Percentiles rank a stretch among this genome's conserved stretches.
phyloP scores from a whole-genome alignment of 2,329 filamentous ascomycete species.

The Esteya vermicola region DNA sequence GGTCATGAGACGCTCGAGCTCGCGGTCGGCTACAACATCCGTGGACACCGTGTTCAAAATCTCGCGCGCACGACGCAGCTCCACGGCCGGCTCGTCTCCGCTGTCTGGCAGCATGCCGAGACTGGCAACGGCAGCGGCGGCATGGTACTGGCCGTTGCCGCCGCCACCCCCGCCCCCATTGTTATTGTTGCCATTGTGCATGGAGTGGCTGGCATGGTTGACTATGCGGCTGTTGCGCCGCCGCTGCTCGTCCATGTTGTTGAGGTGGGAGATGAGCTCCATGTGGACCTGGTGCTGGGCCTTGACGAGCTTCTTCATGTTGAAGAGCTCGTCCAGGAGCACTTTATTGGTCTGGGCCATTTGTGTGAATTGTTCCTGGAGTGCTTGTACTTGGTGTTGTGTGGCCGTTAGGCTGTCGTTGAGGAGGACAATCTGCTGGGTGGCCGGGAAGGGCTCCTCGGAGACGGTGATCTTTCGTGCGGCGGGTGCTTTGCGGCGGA shows the following conservation, averaged over 20 bases:
- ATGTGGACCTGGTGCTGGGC: slow-evolving; percentile 42
- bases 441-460: slow-evolving; percentile 63
- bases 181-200: slow-evolving; percentile 22
- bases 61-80: slow-evolving; percentile 42
- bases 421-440: slow-evolving; percentile 78
- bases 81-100: slow-evolving; percentile 30
- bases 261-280: slow-evolving; percentile 42
- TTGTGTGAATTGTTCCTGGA: slow-evolving; percentile 76
- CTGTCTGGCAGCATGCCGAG: slow-evolving; percentile 28
- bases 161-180: no score
- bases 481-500: slow-evolving; percentile 85
- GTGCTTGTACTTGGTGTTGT: slow-evolving; percentile 77
- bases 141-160: slow-evolving; percentile 24
- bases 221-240: slow-evolving; percentile 26
- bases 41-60: slow-evolving; percentile 37
- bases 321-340: slow-evolving; percentile 46
- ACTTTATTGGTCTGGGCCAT: slow-evolving; percentile 50
- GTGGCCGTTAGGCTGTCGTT: slow-evolving; percentile 81
- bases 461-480: slow-evolving; percentile 53
- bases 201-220: slow-evolving; percentile 20
- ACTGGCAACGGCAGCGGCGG: slow-evolving; percentile 15
- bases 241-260: slow-evolving; percentile 29
- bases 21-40: slow-evolving; percentile 37
- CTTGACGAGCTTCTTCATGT: slow-evolving; percentile 45
- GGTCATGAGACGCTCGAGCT: slow-evolving; percentile 40